A percentile compares a stretch with the other conserved stretches of the same genome.
These are phyloP conservation scores for Penstemon newberryi DNA, from an alignment of 257 asterid species.

Conservation along the genomic window DNA sequence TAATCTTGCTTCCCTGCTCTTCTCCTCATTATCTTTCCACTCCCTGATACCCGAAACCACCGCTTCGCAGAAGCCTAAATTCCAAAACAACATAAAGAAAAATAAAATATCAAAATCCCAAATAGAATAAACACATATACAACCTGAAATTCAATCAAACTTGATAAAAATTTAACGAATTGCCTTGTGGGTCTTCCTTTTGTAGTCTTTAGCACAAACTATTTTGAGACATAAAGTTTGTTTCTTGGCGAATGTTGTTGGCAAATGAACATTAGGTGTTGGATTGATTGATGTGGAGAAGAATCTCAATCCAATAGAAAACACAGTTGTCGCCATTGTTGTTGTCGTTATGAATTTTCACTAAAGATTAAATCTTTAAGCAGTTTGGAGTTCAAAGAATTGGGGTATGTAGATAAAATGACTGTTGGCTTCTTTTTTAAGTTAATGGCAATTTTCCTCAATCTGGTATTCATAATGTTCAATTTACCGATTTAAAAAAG, in stretches of 20 bases:
- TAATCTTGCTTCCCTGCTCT: slow-evolving; percentile 75
- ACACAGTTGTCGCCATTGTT: slow-evolving; percentile 35
- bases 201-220: slow-evolving; percentile 62
- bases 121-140: not conserved
- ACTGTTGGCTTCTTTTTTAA: no score
- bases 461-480: no score
- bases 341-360: slow-evolving; percentile 22
- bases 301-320: slow-evolving; percentile 27
- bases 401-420: not conserved
- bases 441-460: no score
- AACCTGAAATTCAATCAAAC: slow-evolving; percentile 15
- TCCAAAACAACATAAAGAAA: slow-evolving; percentile 2
- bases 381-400: not conserved
- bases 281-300: slow-evolving; percentile 30
- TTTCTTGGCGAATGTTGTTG: slow-evolving; percentile 43
- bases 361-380: not conserved
- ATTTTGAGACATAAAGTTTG: slow-evolving; percentile 36
- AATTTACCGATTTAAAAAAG: no score
- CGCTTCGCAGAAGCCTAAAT: slow-evolving; percentile 88
- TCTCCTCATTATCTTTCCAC: slow-evolving; percentile 93
- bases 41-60: slow-evolving; percentile 79
- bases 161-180: slow-evolving; percentile 6
- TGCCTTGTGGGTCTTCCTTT: slow-evolving; percentile 86
- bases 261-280: slow-evolving; percentile 29
- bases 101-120: not conserved